Evolutionary conservation across 441 rosid species (phyloP).

Genomic region (Eutrema salsugineum): DNA sequence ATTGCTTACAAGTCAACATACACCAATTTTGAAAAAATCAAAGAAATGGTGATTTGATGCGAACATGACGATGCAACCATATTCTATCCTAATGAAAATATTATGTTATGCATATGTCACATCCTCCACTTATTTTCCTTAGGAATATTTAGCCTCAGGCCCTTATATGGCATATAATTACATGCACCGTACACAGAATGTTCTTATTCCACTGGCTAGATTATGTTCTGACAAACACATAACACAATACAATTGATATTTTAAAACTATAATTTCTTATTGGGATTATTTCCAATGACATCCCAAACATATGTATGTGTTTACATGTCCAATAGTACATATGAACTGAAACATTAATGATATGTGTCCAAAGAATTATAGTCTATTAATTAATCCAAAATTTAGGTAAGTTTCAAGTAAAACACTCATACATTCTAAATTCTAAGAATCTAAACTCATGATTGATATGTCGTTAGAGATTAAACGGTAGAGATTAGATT

Average conservation of each 20-base stretch:
- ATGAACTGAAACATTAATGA: neutral
- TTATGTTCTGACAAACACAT: neutral
- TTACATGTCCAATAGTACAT: neutral
- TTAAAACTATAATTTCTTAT: neutral
- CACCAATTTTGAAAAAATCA: neutral
- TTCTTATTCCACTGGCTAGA: constrained; percentile 15
- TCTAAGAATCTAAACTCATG: neutral
- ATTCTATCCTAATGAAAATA: neutral
- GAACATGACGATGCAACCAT: constrained; percentile 25
- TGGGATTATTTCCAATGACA: neutral
- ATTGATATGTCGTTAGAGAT: neutral
- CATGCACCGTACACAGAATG: neutral
- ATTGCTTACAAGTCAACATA: constrained; percentile 24
- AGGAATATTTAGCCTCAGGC: neutral
- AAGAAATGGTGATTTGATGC: constrained; percentile 12
- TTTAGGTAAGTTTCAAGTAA: neutral
- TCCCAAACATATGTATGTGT: neutral
- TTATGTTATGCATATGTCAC: neutral
- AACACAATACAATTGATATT: neutral
- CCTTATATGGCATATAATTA: neutral
- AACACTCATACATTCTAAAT: neutral
- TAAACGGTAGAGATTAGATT: neutral
- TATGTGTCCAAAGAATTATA: neutral
- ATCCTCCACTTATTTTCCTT: constrained; percentile 12
- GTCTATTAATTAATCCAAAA: neutral